A percentile compares a stretch with the other conserved stretches of the same genome.
These are phyloP conservation scores for Tilletia caries DNA, from an alignment of 1,284 basidiomycete genomes.

Conservation along the genomic window DNA sequence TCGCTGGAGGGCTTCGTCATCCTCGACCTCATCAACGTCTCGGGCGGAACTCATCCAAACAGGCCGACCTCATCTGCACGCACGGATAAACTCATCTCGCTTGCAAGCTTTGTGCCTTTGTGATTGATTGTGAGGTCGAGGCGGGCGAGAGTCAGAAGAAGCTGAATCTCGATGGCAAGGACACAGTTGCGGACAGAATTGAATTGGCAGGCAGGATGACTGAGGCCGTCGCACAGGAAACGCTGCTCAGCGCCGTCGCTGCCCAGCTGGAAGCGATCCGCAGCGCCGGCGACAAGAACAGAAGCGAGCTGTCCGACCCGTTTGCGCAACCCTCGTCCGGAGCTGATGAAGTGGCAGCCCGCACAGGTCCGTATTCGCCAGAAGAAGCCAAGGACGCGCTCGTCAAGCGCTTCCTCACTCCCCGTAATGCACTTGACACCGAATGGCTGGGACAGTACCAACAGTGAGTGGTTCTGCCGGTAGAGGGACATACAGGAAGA, in stretches of 20 bases:
- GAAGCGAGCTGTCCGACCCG: too few species aligned
- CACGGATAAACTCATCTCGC: neutral
- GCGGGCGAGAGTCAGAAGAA: too few species aligned
- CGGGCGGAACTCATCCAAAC: too few species aligned
- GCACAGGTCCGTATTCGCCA: neutral
- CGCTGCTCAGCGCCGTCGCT: slow-evolving; percentile 1
- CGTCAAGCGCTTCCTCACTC: slow-evolving; percentile 12
- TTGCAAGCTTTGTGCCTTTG: too few species aligned
- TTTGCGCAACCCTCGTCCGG: too few species aligned
- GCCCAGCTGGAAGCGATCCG: slow-evolving; percentile 6
- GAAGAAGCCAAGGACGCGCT: slow-evolving; percentile 6
- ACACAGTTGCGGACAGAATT: neutral
- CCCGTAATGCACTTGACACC: neutral
- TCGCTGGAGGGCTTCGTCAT: too few species aligned
- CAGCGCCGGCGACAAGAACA: too few species aligned
- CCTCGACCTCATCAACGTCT: too few species aligned
- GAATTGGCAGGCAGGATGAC: neutral
- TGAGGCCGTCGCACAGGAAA: neutral
- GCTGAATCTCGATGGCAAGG: too few species aligned
- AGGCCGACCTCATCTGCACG: too few species aligned
- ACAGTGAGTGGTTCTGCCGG: neutral
- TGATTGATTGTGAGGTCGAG: too few species aligned
- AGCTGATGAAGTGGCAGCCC: too few species aligned
- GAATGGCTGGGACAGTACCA: slow-evolving; percentile 9
- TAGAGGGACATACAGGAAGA: neutral